Evolutionary conservation across 768 basidiomycete species (phyloP).

Genomic region (Collybia sordida): DNA sequence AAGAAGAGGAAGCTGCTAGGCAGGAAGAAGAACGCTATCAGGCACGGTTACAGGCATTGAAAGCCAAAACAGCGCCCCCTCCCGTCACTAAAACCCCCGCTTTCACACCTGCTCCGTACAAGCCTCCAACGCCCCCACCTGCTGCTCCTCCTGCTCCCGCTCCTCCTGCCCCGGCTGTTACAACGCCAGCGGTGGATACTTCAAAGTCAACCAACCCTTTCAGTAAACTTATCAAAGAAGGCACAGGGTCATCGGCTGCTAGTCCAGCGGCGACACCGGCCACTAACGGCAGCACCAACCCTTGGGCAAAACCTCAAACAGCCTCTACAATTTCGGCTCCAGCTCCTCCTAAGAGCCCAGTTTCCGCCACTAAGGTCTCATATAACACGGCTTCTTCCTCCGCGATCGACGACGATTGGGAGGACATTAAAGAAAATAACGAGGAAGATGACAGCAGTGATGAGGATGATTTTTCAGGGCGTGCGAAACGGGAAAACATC

Average conservation of each 20-base stretch:
- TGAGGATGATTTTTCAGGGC: constrained; percentile 75
- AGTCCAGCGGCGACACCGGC: constrained; percentile 30
- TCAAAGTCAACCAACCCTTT: constrained; percentile 81
- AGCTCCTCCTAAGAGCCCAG: constrained; percentile 50
- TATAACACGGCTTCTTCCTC: constrained; percentile 64
- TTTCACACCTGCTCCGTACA: constrained; percentile 21
- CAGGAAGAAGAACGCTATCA: constrained; percentile 22
- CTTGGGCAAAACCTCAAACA: constrained; percentile 50
- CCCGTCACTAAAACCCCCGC: constrained; percentile 24
- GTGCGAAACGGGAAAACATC: constrained; percentile 66
- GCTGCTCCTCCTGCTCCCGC: constrained; percentile 33
- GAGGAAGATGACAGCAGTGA: constrained; percentile 57
- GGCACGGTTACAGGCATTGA: constrained; percentile 37
- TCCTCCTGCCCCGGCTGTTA: constrained; percentile 26
- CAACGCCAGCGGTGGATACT: constrained; percentile 25
- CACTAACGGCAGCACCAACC: constrained; percentile 59
- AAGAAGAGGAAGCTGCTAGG: constrained; percentile 48
- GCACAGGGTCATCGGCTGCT: constrained; percentile 30
- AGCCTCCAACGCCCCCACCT: constrained; percentile 30
- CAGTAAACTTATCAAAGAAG: constrained; percentile 60
- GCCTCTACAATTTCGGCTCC: constrained; percentile 32
- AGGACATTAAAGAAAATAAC: constrained; percentile 71
- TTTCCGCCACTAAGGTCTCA: constrained; percentile 35
- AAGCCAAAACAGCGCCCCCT: constrained; percentile 31
- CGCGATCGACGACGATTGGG: constrained; percentile 76